phyloP scores from a whole-genome alignment of 148 eudicot species.

The Chenopodium berlandieri region DNA sequence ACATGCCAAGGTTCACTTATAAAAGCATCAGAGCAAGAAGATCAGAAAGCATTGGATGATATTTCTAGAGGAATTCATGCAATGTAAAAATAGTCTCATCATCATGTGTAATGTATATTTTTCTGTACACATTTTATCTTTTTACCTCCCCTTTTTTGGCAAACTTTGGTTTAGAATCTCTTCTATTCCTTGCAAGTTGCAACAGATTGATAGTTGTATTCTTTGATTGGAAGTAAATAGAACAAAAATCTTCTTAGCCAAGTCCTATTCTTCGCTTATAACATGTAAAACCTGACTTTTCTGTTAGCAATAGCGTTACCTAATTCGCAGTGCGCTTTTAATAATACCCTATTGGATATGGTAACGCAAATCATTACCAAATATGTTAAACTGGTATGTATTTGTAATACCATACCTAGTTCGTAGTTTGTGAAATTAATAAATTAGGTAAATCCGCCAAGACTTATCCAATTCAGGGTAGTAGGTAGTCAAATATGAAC shows the following conservation, averaged over 20 bases:
- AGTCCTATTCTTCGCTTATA: neutral
- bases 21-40: conserved; percentile 11
- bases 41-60: conserved; percentile 27
- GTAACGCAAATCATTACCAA: too few species aligned
- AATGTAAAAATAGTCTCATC: conserved; percentile 16
- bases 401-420: neutral
- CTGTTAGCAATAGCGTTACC: neutral
- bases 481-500: too few species aligned
- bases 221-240: conserved; percentile 17
- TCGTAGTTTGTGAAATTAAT: neutral
- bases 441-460: neutral
- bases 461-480: neutral
- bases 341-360: too few species aligned
- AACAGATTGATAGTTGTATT: conserved; percentile 11
- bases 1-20: conserved; percentile 12
- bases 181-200: neutral
- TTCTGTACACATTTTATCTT: neutral
- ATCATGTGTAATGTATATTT: conserved; percentile 11
- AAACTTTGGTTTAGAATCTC: conserved; percentile 2
- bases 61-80: conserved; percentile 22
- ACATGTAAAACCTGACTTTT: neutral
- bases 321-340: neutral
- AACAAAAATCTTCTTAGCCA: neutral
- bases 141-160: neutral
- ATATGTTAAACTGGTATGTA: neutral